A percentile compares a stretch with the other conserved stretches of the same genome.
phyloP scores from a whole-genome alignment of 2,329 filamentous ascomycete genomes.

The Alternaria alternata region DNA sequence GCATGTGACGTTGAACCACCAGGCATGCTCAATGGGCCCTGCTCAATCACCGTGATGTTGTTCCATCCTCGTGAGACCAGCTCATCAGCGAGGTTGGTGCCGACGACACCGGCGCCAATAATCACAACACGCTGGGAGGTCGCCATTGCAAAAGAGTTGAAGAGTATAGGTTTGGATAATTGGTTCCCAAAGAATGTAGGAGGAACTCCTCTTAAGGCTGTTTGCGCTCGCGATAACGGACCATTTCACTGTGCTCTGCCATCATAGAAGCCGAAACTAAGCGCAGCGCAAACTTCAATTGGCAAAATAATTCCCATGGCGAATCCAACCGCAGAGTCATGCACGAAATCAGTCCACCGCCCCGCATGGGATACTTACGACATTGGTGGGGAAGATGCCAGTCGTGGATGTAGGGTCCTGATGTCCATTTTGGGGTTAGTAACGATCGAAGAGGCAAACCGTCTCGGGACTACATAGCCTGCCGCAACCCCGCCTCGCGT shows the following conservation, averaged over 20 bases:
- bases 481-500: slow-evolving; percentile 37
- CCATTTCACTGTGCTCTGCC: slow-evolving; percentile 24
- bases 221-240: slow-evolving; percentile 33
- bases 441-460: slow-evolving; percentile 16
- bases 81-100: slow-evolving; percentile 70
- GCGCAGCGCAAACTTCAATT: slow-evolving; percentile 31
- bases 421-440: slow-evolving; percentile 35
- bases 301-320: slow-evolving; percentile 33
- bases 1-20: slow-evolving; percentile 72
- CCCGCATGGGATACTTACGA: slow-evolving; percentile 37
- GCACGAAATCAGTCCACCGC: slow-evolving; percentile 18
- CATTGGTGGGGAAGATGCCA: slow-evolving; percentile 39
- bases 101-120: slow-evolving; percentile 69
- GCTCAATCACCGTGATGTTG: slow-evolving; percentile 70
- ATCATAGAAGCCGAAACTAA: slow-evolving; percentile 32
- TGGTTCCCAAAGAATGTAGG: slow-evolving; percentile 4
- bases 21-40: slow-evolving; percentile 68
- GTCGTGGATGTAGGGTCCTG: slow-evolving; percentile 38
- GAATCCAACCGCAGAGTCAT: slow-evolving; percentile 22
- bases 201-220: slow-evolving; percentile 21
- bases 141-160: slow-evolving; percentile 27
- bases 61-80: slow-evolving; percentile 68
- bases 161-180: slow-evolving; percentile 4
- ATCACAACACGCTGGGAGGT: slow-evolving; percentile 53
- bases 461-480: slow-evolving; percentile 29